phyloP scores from a whole-genome alignment of 139 green algal species.

The Chlorella sorokiniana region DNA sequence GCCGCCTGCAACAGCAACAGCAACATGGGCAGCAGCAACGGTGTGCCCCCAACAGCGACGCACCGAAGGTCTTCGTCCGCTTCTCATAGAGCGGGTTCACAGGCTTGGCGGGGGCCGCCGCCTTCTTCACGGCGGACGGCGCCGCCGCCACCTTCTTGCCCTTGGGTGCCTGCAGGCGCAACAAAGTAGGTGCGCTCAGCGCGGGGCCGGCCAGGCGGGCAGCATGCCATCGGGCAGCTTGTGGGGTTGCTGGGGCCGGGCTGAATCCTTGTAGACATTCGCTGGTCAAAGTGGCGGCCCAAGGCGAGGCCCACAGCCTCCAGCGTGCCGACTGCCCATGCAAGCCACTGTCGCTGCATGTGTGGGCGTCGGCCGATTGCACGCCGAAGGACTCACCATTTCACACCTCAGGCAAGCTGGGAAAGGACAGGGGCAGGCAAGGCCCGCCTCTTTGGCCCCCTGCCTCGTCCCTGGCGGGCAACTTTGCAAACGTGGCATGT shows the following conservation, averaged over 20 bases:
- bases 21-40: not conserved
- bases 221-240: conserved; percentile 19
- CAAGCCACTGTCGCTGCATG: not conserved
- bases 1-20: not conserved
- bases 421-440: conserved; percentile 7
- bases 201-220: not conserved
- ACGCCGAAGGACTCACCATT: not conserved
- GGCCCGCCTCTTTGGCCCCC: not conserved
- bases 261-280: not conserved
- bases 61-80: conserved; percentile 90
- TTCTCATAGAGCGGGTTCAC: conserved; percentile 97
- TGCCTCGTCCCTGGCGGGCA: not conserved
- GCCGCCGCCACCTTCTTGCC: conserved; percentile 79
- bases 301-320: not conserved
- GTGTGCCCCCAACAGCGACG: conserved; percentile 11
- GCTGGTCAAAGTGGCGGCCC: not conserved
- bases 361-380: not conserved
- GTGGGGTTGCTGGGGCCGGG: not conserved
- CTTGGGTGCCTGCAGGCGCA: conserved; percentile 59
- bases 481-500: not conserved
- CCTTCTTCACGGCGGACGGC: conserved; percentile 75
- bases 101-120: conserved; percentile 69
- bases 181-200: not conserved
- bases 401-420: not conserved
- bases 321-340: not conserved